Evolutionary conservation across 192 early-diverging fungal genomes (phyloP).

Genomic region (Entomortierella lignicola): DNA sequence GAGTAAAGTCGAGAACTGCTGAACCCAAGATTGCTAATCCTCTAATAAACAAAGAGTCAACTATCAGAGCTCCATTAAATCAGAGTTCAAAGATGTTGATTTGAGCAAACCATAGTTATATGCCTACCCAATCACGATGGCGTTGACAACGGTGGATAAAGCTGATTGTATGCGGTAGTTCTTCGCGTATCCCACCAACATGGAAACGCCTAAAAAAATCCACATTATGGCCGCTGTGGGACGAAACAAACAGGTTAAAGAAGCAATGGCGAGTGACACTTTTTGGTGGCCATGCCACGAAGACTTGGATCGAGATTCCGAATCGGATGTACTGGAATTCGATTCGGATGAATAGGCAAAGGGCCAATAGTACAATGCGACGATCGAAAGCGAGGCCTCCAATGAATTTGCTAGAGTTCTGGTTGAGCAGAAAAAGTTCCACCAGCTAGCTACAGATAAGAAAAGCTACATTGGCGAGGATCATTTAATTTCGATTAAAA

Average conservation of each 20-base stretch:
- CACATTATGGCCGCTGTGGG: conserved; percentile 92
- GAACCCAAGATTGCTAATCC: conserved; percentile 61
- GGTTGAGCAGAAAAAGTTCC: conserved; percentile 65
- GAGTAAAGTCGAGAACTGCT: conserved; percentile 68
- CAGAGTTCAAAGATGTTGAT: not conserved
- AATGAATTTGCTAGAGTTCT: conserved; percentile 71
- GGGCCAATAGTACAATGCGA: conserved; percentile 91
- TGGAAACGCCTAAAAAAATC: conserved; percentile 76
- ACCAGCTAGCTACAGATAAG: conserved; percentile 66
- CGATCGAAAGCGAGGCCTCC: conserved; percentile 79
- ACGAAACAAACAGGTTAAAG: conserved; percentile 84
- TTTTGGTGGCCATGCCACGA: not conserved
- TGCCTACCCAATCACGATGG: conserved; percentile 59
- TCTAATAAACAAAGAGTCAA: conserved; percentile 14
- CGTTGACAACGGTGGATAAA: conserved; percentile 37
- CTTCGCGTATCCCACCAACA: conserved; percentile 55
- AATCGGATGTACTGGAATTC: not conserved
- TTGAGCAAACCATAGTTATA: too few relatives aligned
- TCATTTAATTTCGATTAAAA: too few relatives aligned
- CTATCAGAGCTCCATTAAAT: not conserved
- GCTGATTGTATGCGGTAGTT: conserved; percentile 9
- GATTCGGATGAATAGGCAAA: conserved; percentile 51
- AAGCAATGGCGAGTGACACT: conserved; percentile 75
- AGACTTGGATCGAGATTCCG: not conserved
- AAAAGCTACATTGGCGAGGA: conserved; percentile 54